Evolutionary conservation across 176 grass and related monocot species (phyloP).

Genomic region (Secale cereale): DNA sequence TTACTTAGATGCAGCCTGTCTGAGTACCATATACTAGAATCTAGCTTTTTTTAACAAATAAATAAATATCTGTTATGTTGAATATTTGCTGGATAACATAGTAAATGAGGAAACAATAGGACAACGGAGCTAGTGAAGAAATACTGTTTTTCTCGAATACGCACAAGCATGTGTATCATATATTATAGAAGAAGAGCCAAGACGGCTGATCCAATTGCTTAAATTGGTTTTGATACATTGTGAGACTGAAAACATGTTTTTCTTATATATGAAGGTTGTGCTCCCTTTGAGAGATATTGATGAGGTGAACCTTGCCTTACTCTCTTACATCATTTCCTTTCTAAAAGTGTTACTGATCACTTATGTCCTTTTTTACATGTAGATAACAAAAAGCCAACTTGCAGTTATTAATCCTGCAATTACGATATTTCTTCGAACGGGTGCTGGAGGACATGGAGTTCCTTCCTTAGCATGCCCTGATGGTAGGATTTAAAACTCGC

Average conservation of each 20-base stretch:
- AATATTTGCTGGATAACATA: background rate
- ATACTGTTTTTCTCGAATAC: too few relatives aligned
- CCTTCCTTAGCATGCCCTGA: constrained; percentile 87
- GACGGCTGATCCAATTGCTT: background rate
- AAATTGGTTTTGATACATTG: background rate
- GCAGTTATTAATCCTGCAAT: constrained; percentile 99
- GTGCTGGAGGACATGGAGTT: constrained; percentile 92
- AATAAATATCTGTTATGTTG: too few relatives aligned
- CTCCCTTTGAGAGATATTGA: constrained; percentile 82
- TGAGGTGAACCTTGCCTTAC: constrained; percentile 48
- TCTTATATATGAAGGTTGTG: constrained; percentile 47
- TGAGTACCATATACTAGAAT: too few relatives aligned
- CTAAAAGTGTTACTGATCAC: constrained; percentile 14
- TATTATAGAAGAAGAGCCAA: too few relatives aligned
- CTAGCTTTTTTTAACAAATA: too few relatives aligned
- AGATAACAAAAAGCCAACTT: constrained; percentile 90
- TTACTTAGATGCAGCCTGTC: too few relatives aligned
- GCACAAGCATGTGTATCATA: too few relatives aligned
- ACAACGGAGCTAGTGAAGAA: background rate
- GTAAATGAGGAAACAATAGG: background rate
- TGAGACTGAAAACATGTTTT: constrained; percentile 29
- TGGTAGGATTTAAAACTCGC: constrained; percentile 41
- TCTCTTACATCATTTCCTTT: background rate
- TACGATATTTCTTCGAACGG: constrained; percentile 91
- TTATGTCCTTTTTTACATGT: constrained; percentile 18